Conservation (phyloP, 768 basidiomycete species). For the Rhodotorula babjevae region DNA sequence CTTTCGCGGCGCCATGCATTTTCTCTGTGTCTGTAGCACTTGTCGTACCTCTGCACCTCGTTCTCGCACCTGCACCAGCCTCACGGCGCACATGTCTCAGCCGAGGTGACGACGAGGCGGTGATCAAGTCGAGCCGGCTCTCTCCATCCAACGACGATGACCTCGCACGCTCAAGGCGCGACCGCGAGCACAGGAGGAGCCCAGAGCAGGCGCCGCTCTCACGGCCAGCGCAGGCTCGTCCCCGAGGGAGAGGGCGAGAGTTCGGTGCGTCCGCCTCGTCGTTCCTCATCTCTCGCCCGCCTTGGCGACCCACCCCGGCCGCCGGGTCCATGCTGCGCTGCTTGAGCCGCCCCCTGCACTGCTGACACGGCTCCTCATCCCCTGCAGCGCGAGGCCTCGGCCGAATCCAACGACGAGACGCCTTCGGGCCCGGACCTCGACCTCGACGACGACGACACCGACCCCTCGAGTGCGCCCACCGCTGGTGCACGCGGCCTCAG, state of each 20-base stretch:
- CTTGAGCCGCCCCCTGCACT: no score
- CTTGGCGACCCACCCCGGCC: no score
- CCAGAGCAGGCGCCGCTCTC: background rate
- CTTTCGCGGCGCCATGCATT: no score
- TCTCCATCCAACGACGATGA: background rate
- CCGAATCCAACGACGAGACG: constrained; percentile 35
- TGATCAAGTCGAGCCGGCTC: no score
- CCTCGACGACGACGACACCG: background rate
- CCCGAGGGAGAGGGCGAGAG: constrained; percentile 32
- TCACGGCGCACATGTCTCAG: no score
- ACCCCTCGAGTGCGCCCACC: background rate
- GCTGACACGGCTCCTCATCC: no score
- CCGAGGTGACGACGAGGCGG: background rate
- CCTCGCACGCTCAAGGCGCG: background rate
- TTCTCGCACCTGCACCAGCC: no score
- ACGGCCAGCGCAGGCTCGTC: background rate
- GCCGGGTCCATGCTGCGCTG: no score
- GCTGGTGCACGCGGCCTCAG: no score
- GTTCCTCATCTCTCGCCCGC: no score
- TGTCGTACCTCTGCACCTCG: no score
- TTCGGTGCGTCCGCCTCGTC: constrained; percentile 3
- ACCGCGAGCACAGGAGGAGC: background rate
- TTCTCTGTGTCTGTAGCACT: no score
- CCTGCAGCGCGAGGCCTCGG: constrained; percentile 32
- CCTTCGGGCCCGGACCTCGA: background rate